Evolutionary conservation across 768 basidiomycete genomes (phyloP), one percentile per base, ranked within the genome.

Genomic region (Pulveroboletus sp.): DNA sequence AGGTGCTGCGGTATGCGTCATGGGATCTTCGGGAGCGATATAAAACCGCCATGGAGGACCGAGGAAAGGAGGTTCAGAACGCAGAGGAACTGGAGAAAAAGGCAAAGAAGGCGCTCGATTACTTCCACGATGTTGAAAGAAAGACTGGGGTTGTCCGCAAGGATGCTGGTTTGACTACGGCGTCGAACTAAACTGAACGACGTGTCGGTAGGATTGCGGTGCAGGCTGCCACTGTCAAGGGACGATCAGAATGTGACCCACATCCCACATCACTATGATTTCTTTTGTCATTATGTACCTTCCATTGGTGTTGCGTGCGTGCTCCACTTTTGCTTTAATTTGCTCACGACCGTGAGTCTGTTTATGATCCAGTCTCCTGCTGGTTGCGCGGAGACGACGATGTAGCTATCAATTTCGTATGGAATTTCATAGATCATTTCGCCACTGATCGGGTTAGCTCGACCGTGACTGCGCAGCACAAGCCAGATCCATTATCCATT

Each of bases 11-110:
- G 40, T 67, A 93, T 25, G 94, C 90, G 17, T 84, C 87, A 19
- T 97, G 91, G 91, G 94, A 97, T 66, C 63, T 94, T 51, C 79
- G 79, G 57, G 88, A 90, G 69, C 78, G 86, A 36, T 95, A 93
- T 75, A 76, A 81, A 48, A 73, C 70, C 4, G 87, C 90, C 16
- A 79, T 93, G 75, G 93, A 98, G 58, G 84, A 87, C 63, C 73
- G 82, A 37, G 78, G 75, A 32, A 79, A 78, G 61, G 91, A 94
- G 62, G 92, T 95, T 14, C 77, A 76, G 59, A 75, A 73, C 41
- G 83, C 84, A 38, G 91, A 94, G 71, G 86, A 87, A 61, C 74
- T 76, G 43, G 87, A 89, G 74, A 80, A 69, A 71, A 78, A 76
- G 67, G 84, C 91, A 20, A 58, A 60, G 55, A 80, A 72, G 57